Conservation (phyloP, 2,329 filamentous ascomycete genomes). For the Aspergillus fijiensis region DNA sequence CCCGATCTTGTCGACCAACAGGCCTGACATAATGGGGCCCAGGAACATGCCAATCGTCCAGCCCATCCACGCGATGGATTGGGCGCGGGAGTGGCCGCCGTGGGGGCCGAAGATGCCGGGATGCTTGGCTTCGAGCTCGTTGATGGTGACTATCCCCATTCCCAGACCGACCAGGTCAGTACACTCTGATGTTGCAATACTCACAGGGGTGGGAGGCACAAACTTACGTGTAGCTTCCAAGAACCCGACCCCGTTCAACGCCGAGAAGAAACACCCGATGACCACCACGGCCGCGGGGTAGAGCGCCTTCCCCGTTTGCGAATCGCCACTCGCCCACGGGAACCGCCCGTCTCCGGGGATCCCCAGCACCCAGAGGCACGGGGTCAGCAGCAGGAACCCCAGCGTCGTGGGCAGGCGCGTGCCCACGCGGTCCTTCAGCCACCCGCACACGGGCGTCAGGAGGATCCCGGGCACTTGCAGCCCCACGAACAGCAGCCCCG, state of each 20-base stretch:
- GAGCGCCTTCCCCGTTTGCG: neutral
- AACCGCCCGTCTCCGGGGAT: constrained; percentile 1
- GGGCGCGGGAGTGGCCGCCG: constrained; percentile 16
- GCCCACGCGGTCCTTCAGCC: constrained; percentile 21
- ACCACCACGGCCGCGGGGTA: neutral
- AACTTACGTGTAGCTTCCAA: neutral
- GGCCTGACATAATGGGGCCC: constrained; percentile 17
- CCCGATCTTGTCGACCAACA: constrained; percentile 11
- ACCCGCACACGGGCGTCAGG: constrained; percentile 15
- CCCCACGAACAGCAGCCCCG: constrained; percentile 21
- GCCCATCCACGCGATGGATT: constrained; percentile 16
- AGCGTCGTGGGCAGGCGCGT: constrained; percentile 9
- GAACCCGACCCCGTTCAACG: neutral
- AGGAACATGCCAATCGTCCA: constrained; percentile 16
- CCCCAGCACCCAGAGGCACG: constrained; percentile 12
- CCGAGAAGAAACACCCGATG: constrained; percentile 1
- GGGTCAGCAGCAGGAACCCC: constrained; percentile 5
- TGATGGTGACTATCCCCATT: constrained; percentile 6
- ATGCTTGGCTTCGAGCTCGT: constrained; percentile 11
- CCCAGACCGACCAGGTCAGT: neutral
- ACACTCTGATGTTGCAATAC: too few relatives aligned
- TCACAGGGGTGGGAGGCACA: too few relatives aligned
- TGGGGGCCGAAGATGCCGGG: constrained; percentile 16
- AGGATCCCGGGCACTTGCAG: constrained; percentile 19
- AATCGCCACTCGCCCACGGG: neutral